Evolutionary conservation across 352 stramenopile species (phyloP).

Genomic region (Globisporangium splendens): DNA sequence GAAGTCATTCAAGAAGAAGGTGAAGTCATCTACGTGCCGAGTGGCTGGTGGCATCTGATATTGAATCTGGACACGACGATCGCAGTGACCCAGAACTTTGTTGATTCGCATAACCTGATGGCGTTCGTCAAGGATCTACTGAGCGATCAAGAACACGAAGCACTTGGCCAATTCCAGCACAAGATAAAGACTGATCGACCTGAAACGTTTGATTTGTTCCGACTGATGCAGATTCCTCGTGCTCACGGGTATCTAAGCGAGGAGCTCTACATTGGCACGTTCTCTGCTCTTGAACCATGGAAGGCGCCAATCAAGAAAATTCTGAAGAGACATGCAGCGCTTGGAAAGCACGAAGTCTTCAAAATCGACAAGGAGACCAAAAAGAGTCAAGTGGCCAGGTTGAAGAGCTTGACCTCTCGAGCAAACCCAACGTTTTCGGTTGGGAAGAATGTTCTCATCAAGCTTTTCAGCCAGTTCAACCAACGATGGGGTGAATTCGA

Average conservation of each 20-base stretch:
- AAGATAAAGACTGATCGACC: conserved; percentile 35
- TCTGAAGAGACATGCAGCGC: conserved; percentile 45
- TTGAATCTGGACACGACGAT: conserved; percentile 94
- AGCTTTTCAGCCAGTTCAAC: conserved; percentile 86
- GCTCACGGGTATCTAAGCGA: conserved; percentile 57
- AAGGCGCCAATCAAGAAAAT: conserved; percentile 51
- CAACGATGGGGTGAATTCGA: conserved; percentile 79
- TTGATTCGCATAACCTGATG: conserved; percentile 79
- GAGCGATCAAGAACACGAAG: conserved; percentile 56
- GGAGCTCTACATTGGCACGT: conserved; percentile 58
- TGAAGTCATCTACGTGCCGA: conserved; percentile 96
- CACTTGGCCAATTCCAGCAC: conserved; percentile 51
- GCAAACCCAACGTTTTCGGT: conserved; percentile 79
- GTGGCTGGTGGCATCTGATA: conserved; percentile 97
- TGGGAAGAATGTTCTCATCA: conserved; percentile 54
- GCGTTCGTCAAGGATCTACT: conserved; percentile 74
- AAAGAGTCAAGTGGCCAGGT: conserved; percentile 32
- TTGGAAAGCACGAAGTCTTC: conserved; percentile 14
- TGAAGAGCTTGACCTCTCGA: conserved; percentile 67
- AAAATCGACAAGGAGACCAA: conserved; percentile 8
- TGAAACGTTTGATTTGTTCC: conserved; percentile 67
- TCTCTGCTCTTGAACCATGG: conserved; percentile 59
- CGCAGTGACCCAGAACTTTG: conserved; percentile 96
- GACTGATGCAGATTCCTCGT: conserved; percentile 53
- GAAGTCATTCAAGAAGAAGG: conserved; percentile 90